These are phyloP conservation scores for Epichloe gansuensis DNA, from an alignment of 2,329 filamentous ascomycete genomes.

Conservation along the genomic window DNA sequence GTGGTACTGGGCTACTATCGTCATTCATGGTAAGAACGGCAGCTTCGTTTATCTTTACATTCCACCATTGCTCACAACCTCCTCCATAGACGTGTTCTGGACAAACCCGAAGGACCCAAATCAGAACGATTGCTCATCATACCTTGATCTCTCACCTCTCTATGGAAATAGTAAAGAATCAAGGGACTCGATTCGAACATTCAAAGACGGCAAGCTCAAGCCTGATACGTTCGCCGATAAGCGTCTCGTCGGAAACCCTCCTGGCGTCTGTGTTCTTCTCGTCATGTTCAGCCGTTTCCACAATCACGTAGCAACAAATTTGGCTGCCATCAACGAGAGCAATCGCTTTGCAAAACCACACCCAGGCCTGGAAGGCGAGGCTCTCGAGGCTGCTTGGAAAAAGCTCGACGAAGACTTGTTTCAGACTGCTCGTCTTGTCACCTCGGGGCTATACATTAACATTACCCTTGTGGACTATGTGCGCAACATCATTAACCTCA, in stretches of 20 bases:
- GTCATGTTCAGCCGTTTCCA: conserved; percentile 80
- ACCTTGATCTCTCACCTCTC: conserved; percentile 57
- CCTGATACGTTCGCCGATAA: conserved; percentile 60
- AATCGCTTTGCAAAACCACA: conserved; percentile 60
- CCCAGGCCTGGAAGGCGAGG: conserved; percentile 34
- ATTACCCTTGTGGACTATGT: conserved; percentile 70
- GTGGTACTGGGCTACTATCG: conserved; percentile 61
- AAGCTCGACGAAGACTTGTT: conserved; percentile 69
- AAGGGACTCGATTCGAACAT: conserved; percentile 54
- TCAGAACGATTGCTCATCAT: conserved; percentile 55
- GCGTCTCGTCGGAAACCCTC: conserved; percentile 56
- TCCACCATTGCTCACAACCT: background rate
- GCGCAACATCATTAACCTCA: conserved; percentile 56
- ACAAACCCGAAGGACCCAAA: conserved; percentile 49
- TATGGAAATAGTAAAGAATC: conserved; percentile 57
- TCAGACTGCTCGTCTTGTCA: conserved; percentile 65
- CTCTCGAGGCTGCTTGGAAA: conserved; percentile 40
- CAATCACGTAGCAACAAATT: conserved; percentile 68
- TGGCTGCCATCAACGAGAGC: conserved; percentile 77
- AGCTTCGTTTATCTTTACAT: background rate
- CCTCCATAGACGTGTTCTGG: conserved; percentile 47
- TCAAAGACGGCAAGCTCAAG: conserved; percentile 59
- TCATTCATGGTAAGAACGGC: conserved; percentile 47
- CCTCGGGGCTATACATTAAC: conserved; percentile 64
- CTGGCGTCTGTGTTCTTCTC: conserved; percentile 56